phyloP scores from a whole-genome alignment of 2,329 filamentous ascomycete genomes.

The Sporothrix globosa region DNA sequence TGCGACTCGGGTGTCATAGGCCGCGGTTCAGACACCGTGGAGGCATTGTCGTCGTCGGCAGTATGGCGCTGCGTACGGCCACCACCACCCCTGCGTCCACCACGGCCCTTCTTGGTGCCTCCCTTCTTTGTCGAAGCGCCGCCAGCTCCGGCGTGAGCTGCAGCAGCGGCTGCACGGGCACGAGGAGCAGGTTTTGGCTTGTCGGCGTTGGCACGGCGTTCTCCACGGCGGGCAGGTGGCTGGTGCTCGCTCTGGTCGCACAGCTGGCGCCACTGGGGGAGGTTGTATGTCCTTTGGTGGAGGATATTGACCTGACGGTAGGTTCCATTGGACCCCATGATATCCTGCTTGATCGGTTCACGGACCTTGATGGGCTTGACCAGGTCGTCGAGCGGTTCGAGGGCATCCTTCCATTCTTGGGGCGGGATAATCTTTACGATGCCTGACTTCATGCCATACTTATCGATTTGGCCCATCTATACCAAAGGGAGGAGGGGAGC shows the following conservation, averaged over 20 bases:
- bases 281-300: conserved; percentile 92
- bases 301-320: conserved; percentile 98
- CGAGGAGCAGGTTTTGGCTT: conserved; percentile 52
- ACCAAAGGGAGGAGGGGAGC: not conserved
- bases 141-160: conserved; percentile 18
- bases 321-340: conserved; percentile 91
- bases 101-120: conserved; percentile 33
- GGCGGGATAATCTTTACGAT: conserved; percentile 96
- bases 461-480: conserved; percentile 79
- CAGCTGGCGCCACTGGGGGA: conserved; percentile 92
- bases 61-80: conserved; percentile 46
- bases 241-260: conserved; percentile 96
- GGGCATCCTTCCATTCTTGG: conserved; percentile 83
- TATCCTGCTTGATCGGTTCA: conserved; percentile 97
- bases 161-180: conserved; percentile 43
- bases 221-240: conserved; percentile 86
- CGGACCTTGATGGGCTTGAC: conserved; percentile 92
- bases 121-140: conserved; percentile 39
- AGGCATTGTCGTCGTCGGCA: conserved; percentile 46
- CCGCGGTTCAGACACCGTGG: conserved; percentile 50
- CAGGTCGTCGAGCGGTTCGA: conserved; percentile 78
- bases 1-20: conserved; percentile 64
- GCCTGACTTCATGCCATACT: conserved; percentile 95
- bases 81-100: conserved; percentile 42
- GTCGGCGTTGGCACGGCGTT: conserved; percentile 67